Evolutionary conservation across 768 basidiomycete genomes (phyloP).

Genomic region (Dentipellis sp.): DNA sequence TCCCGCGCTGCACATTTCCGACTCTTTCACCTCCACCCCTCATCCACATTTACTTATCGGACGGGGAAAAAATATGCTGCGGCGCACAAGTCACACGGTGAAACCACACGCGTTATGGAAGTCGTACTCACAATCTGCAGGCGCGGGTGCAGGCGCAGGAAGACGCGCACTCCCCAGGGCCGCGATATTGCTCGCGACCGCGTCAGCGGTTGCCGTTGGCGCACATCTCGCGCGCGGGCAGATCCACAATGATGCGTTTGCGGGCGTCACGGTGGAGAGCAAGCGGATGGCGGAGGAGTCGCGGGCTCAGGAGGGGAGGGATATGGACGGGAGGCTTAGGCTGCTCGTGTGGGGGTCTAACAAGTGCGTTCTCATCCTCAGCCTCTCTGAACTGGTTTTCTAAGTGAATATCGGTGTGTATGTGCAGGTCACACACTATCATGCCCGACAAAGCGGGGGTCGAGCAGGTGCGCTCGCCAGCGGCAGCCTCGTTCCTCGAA

Average conservation of each 20-base stretch:
- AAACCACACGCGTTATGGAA: background rate
- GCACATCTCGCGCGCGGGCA: slow-evolving; percentile 2
- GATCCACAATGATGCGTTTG: slow-evolving; percentile 27
- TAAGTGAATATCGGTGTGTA: background rate
- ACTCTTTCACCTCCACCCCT: too few relatives aligned
- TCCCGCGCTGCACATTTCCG: too few relatives aligned
- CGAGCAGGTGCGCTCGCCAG: slow-evolving; percentile 40
- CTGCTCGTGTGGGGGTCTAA: slow-evolving; percentile 69
- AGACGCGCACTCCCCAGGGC: background rate
- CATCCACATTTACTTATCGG: too few relatives aligned
- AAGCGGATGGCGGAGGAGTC: background rate
- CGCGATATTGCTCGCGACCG: background rate
- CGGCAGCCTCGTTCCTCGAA: slow-evolving; percentile 47
- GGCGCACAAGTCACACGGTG: background rate
- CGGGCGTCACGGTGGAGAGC: background rate
- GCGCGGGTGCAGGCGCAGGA: background rate
- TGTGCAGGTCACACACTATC: slow-evolving; percentile 36
- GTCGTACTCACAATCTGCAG: background rate
- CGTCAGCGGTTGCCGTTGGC: background rate
- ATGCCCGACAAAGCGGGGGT: slow-evolving; percentile 28
- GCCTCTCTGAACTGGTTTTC: background rate
- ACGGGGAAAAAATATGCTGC: background rate
- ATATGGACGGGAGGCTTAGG: slow-evolving; percentile 26
- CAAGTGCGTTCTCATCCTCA: slow-evolving; percentile 31
- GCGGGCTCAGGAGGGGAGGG: background rate